Evolutionary conservation across 495 filamentous ascomycete genomes (phyloP).

Genomic region (Xylaria castorea): DNA sequence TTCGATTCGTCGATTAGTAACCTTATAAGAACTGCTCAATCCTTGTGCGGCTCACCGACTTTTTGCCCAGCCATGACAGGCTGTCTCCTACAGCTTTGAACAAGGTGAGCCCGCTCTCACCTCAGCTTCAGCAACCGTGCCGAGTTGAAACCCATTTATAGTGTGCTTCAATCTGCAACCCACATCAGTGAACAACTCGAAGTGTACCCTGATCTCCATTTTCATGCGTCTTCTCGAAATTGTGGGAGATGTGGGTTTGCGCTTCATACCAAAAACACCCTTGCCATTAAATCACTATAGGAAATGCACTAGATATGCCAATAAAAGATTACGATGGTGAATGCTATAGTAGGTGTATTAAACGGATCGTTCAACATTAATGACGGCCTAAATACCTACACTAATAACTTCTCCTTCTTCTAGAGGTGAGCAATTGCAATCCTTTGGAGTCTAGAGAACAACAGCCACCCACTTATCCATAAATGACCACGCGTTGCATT

Average conservation of each 20-base stretch:
- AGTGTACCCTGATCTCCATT: neutral
- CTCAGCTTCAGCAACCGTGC: conserved; percentile 16
- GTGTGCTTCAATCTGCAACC: neutral
- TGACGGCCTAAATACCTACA: neutral
- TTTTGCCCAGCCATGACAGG: conserved; percentile 34
- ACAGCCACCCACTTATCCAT: neutral
- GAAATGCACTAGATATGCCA: neutral
- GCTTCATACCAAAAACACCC: neutral
- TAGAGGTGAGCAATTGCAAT: neutral
- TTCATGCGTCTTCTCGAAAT: conserved; percentile 7
- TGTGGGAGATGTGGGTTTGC: neutral
- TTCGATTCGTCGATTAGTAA: neutral
- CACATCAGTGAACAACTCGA: neutral
- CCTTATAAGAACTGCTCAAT: conserved; percentile 22
- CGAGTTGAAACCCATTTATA: neutral
- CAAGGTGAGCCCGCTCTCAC: conserved; percentile 36
- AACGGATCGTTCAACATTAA: neutral
- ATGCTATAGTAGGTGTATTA: neutral
- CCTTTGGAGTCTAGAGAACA: neutral
- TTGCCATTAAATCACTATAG: neutral
- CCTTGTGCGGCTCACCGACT: conserved; percentile 43
- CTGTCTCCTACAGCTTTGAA: conserved; percentile 19
- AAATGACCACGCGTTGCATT: conserved; percentile 6
- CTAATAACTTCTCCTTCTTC: neutral
- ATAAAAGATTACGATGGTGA: neutral